Conservation (phyloP, 345 rosid species). For the Xanthoceras sorbifolium region DNA sequence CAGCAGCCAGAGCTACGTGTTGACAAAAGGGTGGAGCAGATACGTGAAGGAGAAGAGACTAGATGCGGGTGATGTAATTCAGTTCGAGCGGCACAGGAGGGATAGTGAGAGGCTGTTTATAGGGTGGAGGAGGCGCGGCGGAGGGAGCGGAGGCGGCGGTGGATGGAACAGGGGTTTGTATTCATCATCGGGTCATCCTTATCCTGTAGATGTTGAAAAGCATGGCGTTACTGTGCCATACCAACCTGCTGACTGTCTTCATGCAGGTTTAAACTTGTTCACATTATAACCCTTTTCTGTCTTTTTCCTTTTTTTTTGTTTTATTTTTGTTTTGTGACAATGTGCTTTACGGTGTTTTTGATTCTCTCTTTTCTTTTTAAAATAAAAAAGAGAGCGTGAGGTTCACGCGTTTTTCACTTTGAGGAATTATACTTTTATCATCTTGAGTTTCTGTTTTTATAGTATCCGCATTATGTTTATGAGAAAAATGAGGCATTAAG, state of each 20-base stretch:
- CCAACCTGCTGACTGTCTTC: constrained; percentile 61
- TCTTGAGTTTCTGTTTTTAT: too few relatives aligned
- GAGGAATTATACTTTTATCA: too few relatives aligned
- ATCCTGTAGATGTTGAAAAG: constrained; percentile 32
- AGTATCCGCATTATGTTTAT: too few relatives aligned
- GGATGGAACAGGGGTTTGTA: constrained; percentile 34
- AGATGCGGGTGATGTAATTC: constrained; percentile 75
- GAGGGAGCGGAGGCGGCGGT: constrained; percentile 4
- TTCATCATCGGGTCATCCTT: constrained; percentile 30
- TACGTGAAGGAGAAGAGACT: constrained; percentile 87
- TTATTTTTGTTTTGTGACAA: neutral
- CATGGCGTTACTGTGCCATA: constrained; percentile 38
- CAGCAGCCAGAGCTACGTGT: constrained; percentile 85
- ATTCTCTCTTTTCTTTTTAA: too few relatives aligned
- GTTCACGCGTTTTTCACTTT: neutral
- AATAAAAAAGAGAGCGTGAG: neutral
- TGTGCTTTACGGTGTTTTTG: neutral
- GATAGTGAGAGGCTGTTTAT: constrained; percentile 63
- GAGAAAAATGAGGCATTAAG: neutral
- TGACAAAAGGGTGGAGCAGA: constrained; percentile 93
- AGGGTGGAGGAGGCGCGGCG: constrained; percentile 63
- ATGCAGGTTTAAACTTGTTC: constrained; percentile 54
- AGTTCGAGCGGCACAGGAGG: constrained; percentile 59
- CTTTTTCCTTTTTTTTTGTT: neutral
- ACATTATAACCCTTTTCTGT: neutral